These are phyloP conservation scores for Melanopsichium pennsylvanicum DNA, from an alignment of 1,284 basidiomycete genomes.

Conservation along the genomic window DNA sequence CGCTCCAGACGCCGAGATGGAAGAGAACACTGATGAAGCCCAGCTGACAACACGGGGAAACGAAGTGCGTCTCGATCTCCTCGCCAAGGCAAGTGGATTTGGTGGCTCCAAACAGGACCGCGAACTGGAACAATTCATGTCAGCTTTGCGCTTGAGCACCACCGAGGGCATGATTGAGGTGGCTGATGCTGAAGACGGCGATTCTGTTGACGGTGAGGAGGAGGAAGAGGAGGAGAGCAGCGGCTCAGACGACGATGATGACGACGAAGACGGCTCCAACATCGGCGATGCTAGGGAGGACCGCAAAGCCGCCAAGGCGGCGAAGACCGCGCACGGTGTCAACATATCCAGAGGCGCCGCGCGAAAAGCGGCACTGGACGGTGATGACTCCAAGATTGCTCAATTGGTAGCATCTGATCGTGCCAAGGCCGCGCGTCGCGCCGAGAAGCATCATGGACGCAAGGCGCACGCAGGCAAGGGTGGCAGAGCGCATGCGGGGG, in stretches of 20 bases:
- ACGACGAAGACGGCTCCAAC: constrained; percentile 74
- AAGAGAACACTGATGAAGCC: constrained; percentile 3
- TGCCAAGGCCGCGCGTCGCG: constrained; percentile 34
- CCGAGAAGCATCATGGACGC: constrained; percentile 52
- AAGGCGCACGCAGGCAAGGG: constrained; percentile 47
- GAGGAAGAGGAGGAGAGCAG: constrained; percentile 22
- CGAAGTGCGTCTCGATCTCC: constrained; percentile 49
- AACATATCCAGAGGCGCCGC: constrained; percentile 39
- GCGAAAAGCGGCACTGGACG: constrained; percentile 19
- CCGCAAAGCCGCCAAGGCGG: constrained; percentile 67
- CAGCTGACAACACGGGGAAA: neutral
- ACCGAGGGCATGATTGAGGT: constrained; percentile 39
- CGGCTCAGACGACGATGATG: constrained; percentile 8
- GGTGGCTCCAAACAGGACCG: constrained; percentile 46
- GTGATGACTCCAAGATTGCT: constrained; percentile 38
- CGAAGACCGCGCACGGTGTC: constrained; percentile 73
- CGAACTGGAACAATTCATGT: constrained; percentile 55
- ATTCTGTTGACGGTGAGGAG: constrained; percentile 11
- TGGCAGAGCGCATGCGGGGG: constrained; percentile 73
- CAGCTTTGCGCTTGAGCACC: constrained; percentile 36
- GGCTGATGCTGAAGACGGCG: constrained; percentile 20
- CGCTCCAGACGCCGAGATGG: constrained; percentile 5
- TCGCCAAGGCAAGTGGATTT: constrained; percentile 60
- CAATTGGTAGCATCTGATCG: constrained; percentile 52
- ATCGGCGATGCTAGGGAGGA: constrained; percentile 70